These are phyloP conservation scores for Aspergillus neotritici DNA, from an alignment of 2,329 filamentous ascomycete genomes.

Conservation along the genomic window DNA sequence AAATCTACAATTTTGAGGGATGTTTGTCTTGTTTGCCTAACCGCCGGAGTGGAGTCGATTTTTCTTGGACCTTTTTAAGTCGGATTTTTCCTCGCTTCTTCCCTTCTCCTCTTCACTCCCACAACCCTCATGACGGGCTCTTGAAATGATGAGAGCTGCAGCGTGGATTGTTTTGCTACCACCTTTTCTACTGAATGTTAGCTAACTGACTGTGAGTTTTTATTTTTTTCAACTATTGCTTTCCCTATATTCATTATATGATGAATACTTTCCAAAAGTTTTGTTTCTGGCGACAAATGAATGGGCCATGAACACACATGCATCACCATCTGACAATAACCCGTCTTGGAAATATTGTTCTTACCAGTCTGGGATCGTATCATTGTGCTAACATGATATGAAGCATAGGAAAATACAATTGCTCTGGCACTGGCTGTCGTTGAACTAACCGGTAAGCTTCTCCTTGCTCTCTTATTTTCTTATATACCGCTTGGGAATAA, in stretches of 20 bases:
- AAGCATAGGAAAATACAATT: too few relatives aligned
- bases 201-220: constrained; percentile 22
- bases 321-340: constrained; percentile 53
- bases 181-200: constrained; percentile 6
- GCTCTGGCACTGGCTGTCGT: background rate
- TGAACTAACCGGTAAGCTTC: constrained; percentile 12
- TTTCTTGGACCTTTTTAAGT: constrained; percentile 18
- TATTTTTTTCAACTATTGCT: background rate
- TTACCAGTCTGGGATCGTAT: constrained; percentile 1
- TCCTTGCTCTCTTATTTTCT: constrained; percentile 3
- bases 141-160: constrained; percentile 4
- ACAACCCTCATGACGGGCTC: background rate
- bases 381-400: constrained; percentile 7
- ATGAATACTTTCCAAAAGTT: constrained; percentile 49
- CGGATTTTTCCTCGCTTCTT: constrained; percentile 14
- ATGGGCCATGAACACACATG: constrained; percentile 57
- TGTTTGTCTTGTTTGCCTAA: constrained; percentile 38
- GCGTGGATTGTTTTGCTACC: background rate
- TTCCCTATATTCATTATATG: constrained; percentile 29
- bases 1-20: constrained; percentile 29
- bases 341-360: constrained; percentile 3
- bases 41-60: constrained; percentile 11
- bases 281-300: constrained; percentile 48
- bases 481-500: background rate
- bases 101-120: constrained; percentile 14